Evolutionary conservation across 805 yeast genomes (phyloP).

Genomic region (Saccharomycopsis javanensis): DNA sequence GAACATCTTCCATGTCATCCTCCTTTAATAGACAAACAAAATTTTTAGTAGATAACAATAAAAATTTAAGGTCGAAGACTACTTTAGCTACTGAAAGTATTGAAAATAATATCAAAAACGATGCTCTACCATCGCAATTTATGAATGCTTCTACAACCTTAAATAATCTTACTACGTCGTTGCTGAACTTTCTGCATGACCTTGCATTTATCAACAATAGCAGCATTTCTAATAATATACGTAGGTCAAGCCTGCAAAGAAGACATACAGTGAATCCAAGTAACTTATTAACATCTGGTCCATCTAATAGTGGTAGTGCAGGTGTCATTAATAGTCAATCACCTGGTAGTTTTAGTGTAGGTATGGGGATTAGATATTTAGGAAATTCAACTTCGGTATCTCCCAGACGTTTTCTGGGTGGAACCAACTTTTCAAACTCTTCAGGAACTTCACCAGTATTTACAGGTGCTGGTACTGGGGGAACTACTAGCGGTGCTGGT

Average conservation of each 20-base stretch:
- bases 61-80: neutral
- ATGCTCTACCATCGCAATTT: neutral
- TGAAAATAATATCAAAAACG: neutral
- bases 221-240: neutral
- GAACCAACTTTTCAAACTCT: neutral
- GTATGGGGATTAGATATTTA: neutral
- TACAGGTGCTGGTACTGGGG: neutral
- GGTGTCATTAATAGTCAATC: neutral
- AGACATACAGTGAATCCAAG: neutral
- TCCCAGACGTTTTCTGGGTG: constrained; percentile 1
- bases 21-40: neutral
- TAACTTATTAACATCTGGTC: neutral
- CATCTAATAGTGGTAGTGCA: neutral
- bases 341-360: neutral
- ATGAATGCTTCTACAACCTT: neutral
- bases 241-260: neutral
- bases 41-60: neutral
- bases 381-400: neutral
- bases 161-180: neutral
- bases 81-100: neutral
- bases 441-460: neutral
- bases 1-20: neutral
- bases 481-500: neutral
- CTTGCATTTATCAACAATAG: neutral
- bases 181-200: constrained; percentile 1